Percentiles rank a stretch among this genome's conserved stretches.
These are phyloP conservation scores for Fusarium odoratissimum DNA, from an alignment of 2,329 filamentous ascomycete species.

Conservation along the genomic window DNA sequence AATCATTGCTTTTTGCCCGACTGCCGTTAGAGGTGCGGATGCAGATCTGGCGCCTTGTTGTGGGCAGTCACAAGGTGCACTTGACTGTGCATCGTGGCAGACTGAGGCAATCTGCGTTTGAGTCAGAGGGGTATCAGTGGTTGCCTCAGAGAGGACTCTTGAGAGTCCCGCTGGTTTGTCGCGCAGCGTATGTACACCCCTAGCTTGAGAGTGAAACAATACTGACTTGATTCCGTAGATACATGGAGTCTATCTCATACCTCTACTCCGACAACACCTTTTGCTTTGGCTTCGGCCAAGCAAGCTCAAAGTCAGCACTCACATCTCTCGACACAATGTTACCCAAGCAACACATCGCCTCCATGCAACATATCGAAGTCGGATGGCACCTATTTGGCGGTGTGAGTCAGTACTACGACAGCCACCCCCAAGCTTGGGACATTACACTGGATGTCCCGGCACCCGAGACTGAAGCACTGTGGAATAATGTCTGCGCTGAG, in stretches of 20 bases:
- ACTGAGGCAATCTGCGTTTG: neutral
- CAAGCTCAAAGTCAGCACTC: neutral
- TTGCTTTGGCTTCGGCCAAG: neutral
- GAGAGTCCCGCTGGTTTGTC: neutral
- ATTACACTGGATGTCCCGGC: neutral
- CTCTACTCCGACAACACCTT: neutral
- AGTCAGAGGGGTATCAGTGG: neutral
- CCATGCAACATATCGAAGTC: neutral
- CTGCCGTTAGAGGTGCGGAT: neutral
- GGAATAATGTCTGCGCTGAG: neutral
- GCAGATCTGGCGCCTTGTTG: neutral
- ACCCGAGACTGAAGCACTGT: neutral
- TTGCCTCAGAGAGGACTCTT: neutral
- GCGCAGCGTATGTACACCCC: neutral
- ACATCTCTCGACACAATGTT: neutral
- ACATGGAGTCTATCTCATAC: neutral
- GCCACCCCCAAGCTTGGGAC: neutral
- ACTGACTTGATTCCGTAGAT: neutral
- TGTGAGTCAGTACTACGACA: neutral
- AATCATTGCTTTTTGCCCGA: neutral
- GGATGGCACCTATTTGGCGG: neutral
- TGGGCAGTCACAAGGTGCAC: neutral
- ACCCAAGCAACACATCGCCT: neutral
- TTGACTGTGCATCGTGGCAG: neutral
- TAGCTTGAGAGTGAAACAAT: accelerated